Evolutionary conservation across 257 asterid genomes (phyloP).

Genomic region (Lithospermum erythrorhizon): DNA sequence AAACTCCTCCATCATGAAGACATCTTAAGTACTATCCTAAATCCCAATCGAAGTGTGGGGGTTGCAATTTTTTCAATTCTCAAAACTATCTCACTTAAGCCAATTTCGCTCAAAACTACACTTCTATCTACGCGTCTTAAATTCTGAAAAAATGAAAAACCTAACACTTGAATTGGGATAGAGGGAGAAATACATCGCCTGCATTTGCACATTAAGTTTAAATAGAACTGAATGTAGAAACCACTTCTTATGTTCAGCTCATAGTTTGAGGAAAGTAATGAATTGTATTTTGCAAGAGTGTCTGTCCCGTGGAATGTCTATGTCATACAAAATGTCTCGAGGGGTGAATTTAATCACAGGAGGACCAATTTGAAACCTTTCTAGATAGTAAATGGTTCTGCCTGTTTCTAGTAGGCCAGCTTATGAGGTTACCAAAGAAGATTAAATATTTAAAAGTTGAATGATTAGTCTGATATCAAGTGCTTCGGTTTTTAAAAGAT

Average conservation of each 20-base stretch:
- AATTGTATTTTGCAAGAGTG: neutral
- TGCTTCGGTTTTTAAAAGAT: neutral
- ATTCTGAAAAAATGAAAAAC: neutral
- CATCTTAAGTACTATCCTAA: no score
- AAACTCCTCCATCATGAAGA: no score
- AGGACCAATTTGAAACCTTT: neutral
- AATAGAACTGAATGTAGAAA: neutral
- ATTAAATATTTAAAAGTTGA: no score
- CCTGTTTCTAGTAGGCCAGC: no score
- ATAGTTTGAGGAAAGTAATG: neutral
- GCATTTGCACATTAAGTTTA: neutral
- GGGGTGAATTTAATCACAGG: neutral
- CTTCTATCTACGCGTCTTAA: no score
- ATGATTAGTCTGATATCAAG: neutral
- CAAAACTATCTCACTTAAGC: no score
- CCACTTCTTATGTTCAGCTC: neutral
- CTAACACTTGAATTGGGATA: neutral
- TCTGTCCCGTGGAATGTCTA: neutral
- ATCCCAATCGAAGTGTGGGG: no score
- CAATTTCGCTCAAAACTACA: no score
- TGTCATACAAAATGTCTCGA: no score
- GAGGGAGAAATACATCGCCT: neutral
- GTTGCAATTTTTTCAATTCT: no score
- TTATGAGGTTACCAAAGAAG: no score
- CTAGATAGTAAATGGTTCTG: no score